Base-by-base conservation (phyloP, 2,329 filamentous ascomycete species). In the Colletotrichum sp. region DNA sequence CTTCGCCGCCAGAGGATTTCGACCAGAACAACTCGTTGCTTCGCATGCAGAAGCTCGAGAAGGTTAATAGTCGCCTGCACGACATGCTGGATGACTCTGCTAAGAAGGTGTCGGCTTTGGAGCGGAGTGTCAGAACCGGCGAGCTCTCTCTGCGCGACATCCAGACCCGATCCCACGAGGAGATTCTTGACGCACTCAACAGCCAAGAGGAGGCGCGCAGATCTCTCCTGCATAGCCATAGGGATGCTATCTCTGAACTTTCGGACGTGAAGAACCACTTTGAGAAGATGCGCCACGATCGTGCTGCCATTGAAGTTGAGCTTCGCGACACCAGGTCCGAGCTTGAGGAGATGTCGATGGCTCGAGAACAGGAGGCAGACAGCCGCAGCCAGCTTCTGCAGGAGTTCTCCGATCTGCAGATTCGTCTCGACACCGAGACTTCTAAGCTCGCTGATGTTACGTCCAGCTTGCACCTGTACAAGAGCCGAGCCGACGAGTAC, bases 41-140 rank as follows among this genome's bases (percentile, higher is more conserved):
- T 70, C 93, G 97, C 18, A 93, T 98, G 80, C 94, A 98, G 82
- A 96, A 98, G 85, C 90, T 98, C 7, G 96, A 98, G 85, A 93
- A 95, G 79, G 96, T 95, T 82, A 98, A 98, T 85, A 96, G 91
- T 83, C 93, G 96, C 72, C 90, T 98, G 16, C 96, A 98, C 81
- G 95, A 98, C 77, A 95, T 98, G 91, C 93, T 98, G 7, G 96
- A 98, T 83, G 96, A 98, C 83, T 98, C 96, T 4, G 90, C 94
- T 22, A 96, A 95, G 88, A 98, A 98, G 86, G 94, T 98, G 4
- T 98, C 96, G 8, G 91, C 94, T 1, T 86, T 98, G 27, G 97
- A 98, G 85, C 94, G 95, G 82, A 96, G 93, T 76, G 93, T 98
- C 73, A 94, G 94, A 74, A 94, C 93, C 43, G 97, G 96, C 15